Evolutionary conservation across 2,329 filamentous ascomycete genomes (phyloP).

Genomic region (Neonectria punicea): DNA sequence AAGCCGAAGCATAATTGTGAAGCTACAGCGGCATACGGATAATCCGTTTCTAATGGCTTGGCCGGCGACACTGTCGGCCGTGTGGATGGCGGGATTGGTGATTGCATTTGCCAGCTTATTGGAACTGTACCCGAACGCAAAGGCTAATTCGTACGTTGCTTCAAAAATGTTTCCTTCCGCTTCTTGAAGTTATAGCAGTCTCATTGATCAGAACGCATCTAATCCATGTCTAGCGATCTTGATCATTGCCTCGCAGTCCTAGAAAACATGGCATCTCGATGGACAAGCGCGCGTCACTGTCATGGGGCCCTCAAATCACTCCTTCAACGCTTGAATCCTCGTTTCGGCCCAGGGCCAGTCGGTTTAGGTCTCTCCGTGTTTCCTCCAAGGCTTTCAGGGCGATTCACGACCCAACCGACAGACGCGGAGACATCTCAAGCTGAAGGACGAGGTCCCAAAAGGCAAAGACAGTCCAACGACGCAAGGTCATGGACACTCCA

Average conservation of each 20-base stretch:
- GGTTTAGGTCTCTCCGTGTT: neutral
- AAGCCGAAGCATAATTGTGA: conserved; percentile 42
- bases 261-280: conserved; percentile 6
- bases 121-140: conserved; percentile 40
- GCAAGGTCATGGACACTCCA: neutral
- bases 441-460: neutral
- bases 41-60: conserved; percentile 37
- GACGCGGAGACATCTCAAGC: neutral
- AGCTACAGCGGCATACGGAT: conserved; percentile 26
- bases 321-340: neutral
- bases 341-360: neutral
- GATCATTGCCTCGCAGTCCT: conserved; percentile 9
- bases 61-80: conserved; percentile 48
- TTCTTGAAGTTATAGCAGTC: neutral
- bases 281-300: conserved; percentile 17
- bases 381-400: neutral
- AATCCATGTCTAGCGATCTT: conserved; percentile 9
- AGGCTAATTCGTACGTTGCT: conserved; percentile 26
- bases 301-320: conserved; percentile 1
- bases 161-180: neutral
- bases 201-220: neutral
- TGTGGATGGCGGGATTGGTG: conserved; percentile 52
- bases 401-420: neutral
- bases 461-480: neutral
- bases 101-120: conserved; percentile 49